These are phyloP conservation scores for Trichosporon coremiiforme DNA, from an alignment of 1,284 basidiomycete species.

Conservation along the genomic window DNA sequence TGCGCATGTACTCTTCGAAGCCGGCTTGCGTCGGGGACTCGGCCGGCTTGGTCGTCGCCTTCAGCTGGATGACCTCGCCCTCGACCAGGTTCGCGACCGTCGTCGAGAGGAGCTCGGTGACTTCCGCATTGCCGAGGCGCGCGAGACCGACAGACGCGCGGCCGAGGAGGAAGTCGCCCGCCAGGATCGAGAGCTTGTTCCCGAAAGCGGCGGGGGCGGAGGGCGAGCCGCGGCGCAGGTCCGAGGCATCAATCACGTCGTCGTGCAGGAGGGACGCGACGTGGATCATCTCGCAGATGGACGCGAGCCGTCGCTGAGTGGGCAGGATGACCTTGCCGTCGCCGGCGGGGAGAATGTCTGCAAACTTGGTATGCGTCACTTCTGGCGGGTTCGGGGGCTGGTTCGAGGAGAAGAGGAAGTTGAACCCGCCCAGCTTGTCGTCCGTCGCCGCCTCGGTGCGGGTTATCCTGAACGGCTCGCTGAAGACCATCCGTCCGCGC, in stretches of 20 bases:
- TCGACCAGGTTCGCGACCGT: constrained; percentile 95
- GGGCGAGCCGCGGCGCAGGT: constrained; percentile 75
- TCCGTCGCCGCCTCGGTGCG: constrained; percentile 17
- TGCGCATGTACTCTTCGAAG: constrained; percentile 87
- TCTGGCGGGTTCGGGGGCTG: constrained; percentile 11
- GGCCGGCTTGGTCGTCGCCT: constrained; percentile 53
- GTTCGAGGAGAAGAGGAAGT: constrained; percentile 2
- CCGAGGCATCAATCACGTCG: constrained; percentile 87
- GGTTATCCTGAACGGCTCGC: constrained; percentile 48
- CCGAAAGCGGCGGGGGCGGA: constrained; percentile 86
- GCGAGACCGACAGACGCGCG: constrained; percentile 86
- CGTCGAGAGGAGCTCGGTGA: constrained; percentile 88
- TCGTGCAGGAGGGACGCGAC: constrained; percentile 95
- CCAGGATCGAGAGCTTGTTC: constrained; percentile 94
- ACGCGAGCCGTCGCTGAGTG: constrained; percentile 87
- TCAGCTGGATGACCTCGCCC: constrained; percentile 91
- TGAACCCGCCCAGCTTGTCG: constrained; percentile 20
- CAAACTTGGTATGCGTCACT: constrained; percentile 28
- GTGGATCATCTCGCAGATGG: constrained; percentile 98
- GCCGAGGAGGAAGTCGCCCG: constrained; percentile 93
- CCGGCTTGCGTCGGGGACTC: constrained; percentile 50
- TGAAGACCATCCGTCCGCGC: constrained; percentile 41
- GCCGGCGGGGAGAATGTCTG: constrained; percentile 26
- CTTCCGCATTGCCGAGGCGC: constrained; percentile 80
- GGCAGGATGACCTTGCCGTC: constrained; percentile 63